Base-by-base conservation (phyloP, 495 filamentous ascomycete genomes). In the Hypoxylon crocopeplum region DNA sequence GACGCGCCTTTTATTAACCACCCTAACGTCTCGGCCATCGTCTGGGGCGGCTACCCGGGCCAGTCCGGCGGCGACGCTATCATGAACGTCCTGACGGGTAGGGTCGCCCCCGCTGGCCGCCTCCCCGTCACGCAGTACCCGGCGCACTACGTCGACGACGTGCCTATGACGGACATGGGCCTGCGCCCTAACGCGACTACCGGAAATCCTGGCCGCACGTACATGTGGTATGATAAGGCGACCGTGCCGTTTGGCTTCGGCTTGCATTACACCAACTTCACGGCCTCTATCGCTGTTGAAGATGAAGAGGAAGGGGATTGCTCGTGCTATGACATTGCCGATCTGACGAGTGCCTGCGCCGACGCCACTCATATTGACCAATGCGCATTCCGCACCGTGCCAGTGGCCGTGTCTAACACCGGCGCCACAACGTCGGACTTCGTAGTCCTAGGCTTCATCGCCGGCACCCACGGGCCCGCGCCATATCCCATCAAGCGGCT, bases 401-500 rank as follows among this genome's bases (percentile, higher is more conserved):
- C 58, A 54, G 62, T 76, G 0, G 20, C 19, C 1, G 69, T 74
- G 0, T 56, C 62, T 4, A 88, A 89, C 64, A 80, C 78, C 0
- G 86, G 86, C 1, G 38, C 58, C 3, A 58, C 60, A 0, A 61
- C 71, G 2, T 85, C 84, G 0, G 83, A 86, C 57, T 89, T 84
- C 55, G 81, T 84, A 0, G 76, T 76, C 6, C 75, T 89, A 19
- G 73, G 71, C 0, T 89, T 85, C 57, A 61, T 77, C n/a, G 73
- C 78, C 46, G 82, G 79, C 1, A 74, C 73, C 5, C 75, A 75
- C 37, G 87, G 87, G 0, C 86, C 85, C 3, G 57, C 60, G 42
- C 86, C 86, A 1, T 75, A 81, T 30, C 86, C 86, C 2, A 81
- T 80, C 40, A 88, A 88, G 67, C 79, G 79, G 62, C 74, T 88